phyloP scores from a whole-genome alignment of 257 asterid species.

The Primulina huaijiensis region DNA sequence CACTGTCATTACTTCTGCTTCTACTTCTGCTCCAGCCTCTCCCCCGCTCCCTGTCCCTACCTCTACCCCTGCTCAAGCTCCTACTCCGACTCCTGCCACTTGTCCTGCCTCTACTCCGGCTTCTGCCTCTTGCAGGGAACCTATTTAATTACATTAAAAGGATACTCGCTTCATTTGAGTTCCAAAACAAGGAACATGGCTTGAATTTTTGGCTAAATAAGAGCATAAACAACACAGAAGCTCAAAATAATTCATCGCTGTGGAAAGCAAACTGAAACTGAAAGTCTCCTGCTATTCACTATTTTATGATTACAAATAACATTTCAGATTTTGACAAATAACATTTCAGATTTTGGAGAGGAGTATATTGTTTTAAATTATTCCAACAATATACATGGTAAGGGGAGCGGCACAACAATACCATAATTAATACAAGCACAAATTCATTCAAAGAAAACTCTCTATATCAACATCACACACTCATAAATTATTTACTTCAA shows the following conservation, averaged over 20 bases:
- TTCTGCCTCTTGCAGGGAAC: conserved; percentile 55
- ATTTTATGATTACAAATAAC: not conserved
- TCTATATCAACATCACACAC: not conserved
- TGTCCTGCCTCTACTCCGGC: conserved; percentile 56
- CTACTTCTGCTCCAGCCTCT: conserved; percentile 39
- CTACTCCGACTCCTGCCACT: conserved; percentile 50
- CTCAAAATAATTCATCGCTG: not conserved
- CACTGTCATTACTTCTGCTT: conserved; percentile 43
- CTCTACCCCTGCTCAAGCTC: conserved; percentile 37
- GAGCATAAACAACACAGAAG: not conserved
- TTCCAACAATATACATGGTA: conserved; percentile 9
- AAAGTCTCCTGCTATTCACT: not conserved
- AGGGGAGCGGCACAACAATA: conserved; percentile 11
- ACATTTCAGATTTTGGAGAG: not conserved
- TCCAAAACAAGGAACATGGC: not conserved
- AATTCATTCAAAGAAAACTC: conserved; percentile 10
- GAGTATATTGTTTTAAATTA: conserved; percentile 1
- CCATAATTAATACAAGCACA: conserved; percentile 3
- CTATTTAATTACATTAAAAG: conserved; percentile 29
- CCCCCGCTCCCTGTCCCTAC: conserved; percentile 35
- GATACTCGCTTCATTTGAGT: conserved; percentile 5
- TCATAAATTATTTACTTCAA: conserved; percentile 15
- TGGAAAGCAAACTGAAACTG: not conserved
- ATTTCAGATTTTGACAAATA: not conserved
- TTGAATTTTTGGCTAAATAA: too few species aligned